phyloP scores from a whole-genome alignment of 2,329 filamentous ascomycete genomes.

The Pyrenophora teres region DNA sequence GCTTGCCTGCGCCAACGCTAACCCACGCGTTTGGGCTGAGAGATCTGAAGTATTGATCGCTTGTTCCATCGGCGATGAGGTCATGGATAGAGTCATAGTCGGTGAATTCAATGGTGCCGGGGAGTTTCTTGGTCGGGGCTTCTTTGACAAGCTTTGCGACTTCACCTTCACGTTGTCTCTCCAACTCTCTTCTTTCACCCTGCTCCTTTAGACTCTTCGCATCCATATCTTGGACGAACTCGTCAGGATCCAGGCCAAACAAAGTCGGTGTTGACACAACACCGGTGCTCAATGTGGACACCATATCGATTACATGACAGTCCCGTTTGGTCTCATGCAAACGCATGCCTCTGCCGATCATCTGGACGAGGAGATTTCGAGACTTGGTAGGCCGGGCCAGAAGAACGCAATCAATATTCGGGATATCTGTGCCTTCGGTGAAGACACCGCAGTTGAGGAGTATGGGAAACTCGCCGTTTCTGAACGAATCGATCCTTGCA shows the following conservation, averaged over 20 bases:
- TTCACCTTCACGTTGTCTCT: slow-evolving; percentile 51
- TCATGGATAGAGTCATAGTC: slow-evolving; percentile 94
- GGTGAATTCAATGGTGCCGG: slow-evolving; percentile 72
- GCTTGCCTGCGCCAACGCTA: slow-evolving; percentile 69
- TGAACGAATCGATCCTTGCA: slow-evolving; percentile 76
- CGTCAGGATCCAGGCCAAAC: slow-evolving; percentile 85
- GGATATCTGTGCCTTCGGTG: slow-evolving; percentile 96
- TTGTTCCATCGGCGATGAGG: slow-evolving; percentile 78
- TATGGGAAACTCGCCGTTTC: slow-evolving; percentile 76
- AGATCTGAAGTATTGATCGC: slow-evolving; percentile 76
- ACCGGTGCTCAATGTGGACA: slow-evolving; percentile 79
- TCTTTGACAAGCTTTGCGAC: slow-evolving; percentile 71
- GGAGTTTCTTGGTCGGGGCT: slow-evolving; percentile 27
- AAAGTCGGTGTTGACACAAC: slow-evolving; percentile 90
- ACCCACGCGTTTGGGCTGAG: slow-evolving; percentile 85
- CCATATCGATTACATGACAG: slow-evolving; percentile 96
- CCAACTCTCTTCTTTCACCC: slow-evolving; percentile 54
- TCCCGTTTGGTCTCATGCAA: slow-evolving; percentile 79
- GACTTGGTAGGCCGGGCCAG: slow-evolving; percentile 88
- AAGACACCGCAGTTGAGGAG: slow-evolving; percentile 95
- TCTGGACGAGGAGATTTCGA: slow-evolving; percentile 91
- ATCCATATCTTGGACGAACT: slow-evolving; percentile 71
- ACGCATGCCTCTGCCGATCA: slow-evolving; percentile 95
- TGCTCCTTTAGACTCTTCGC: slow-evolving; percentile 65
- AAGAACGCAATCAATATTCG: slow-evolving; percentile 92